These are phyloP conservation scores for Waltergamsia citrina DNA, from an alignment of 2,329 filamentous ascomycete genomes.

Conservation along the genomic window DNA sequence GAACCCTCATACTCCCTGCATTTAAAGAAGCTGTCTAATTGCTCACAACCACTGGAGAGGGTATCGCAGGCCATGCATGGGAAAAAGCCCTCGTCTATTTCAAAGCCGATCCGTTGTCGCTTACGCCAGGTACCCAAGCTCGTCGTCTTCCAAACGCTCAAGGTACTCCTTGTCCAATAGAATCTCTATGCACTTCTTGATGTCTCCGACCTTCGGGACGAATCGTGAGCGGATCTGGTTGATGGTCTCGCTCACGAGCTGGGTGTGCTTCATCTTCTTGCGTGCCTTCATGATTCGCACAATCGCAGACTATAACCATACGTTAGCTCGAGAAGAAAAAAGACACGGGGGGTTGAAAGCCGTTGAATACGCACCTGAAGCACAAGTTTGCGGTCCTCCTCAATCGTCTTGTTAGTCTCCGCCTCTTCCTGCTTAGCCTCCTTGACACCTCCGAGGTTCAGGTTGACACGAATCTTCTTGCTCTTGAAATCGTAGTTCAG, in stretches of 20 bases:
- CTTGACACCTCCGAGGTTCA: slow-evolving; percentile 89
- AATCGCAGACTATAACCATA: slow-evolving; percentile 73
- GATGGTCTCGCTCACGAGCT: slow-evolving; percentile 91
- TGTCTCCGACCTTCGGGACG: slow-evolving; percentile 84
- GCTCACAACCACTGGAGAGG: no score
- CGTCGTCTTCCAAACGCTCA: slow-evolving; percentile 88
- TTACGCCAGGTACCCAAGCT: slow-evolving; percentile 85
- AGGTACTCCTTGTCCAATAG: slow-evolving; percentile 98
- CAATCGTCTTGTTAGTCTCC: slow-evolving; percentile 98
- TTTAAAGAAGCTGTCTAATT: no score
- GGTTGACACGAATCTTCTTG: slow-evolving; percentile 95
- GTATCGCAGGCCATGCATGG: no score
- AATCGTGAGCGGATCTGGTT: slow-evolving; percentile 90
- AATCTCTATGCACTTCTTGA: slow-evolving; percentile 99
- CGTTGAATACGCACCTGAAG: slow-evolving; percentile 64
- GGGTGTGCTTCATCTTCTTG: slow-evolving; percentile 96
- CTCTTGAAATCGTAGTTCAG: slow-evolving; percentile 95
- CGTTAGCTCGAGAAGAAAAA: slow-evolving; percentile 12
- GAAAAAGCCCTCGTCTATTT: no score
- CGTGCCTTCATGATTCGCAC: slow-evolving; percentile 99
- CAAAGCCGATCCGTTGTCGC: no score
- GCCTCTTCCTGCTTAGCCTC: slow-evolving; percentile 95
- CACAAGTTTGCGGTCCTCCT: slow-evolving; percentile 92
- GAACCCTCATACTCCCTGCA: no score
- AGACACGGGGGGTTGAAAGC: background rate